Evolutionary conservation across 768 basidiomycete species (phyloP).

Genomic region (Mrakia frigida): DNA sequence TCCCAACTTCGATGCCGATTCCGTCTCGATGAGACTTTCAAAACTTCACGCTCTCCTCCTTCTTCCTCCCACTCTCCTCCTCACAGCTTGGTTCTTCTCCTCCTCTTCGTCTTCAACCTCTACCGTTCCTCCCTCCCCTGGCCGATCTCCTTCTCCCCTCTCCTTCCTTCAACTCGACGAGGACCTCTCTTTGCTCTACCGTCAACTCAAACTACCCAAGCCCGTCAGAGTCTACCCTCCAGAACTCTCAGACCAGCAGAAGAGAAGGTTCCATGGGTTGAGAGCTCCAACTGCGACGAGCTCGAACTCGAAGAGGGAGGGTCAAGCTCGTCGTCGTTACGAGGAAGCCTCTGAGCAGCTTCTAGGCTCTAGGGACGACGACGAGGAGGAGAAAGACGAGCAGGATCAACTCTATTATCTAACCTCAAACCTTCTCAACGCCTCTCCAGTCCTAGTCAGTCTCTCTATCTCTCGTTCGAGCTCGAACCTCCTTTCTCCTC

Average conservation of each 20-base stretch:
- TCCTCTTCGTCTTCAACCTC: background rate
- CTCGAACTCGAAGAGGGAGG: background rate
- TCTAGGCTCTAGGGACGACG: too few relatives aligned
- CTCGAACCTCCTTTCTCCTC: background rate
- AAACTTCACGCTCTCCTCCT: slow-evolving; percentile 4
- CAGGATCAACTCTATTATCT: background rate
- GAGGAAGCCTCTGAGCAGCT: too few relatives aligned
- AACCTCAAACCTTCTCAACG: background rate
- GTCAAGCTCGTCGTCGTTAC: background rate
- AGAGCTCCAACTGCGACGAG: slow-evolving; percentile 3
- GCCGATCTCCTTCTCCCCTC: slow-evolving; percentile 1
- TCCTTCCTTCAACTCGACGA: background rate
- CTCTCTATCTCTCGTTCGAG: background rate
- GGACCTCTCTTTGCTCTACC: background rate
- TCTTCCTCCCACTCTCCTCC: background rate
- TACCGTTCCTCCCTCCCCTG: background rate
- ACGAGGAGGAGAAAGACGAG: background rate
- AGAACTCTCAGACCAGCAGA: background rate
- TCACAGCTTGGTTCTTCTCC: background rate
- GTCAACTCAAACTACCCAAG: background rate
- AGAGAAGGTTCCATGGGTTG: background rate
- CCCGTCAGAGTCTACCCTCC: background rate
- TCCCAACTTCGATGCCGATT: background rate
- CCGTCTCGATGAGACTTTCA: background rate
- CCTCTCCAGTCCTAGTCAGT: background rate